Conservation (phyloP, 768 basidiomycete species). For the Filobasidium floriforme region DNA sequence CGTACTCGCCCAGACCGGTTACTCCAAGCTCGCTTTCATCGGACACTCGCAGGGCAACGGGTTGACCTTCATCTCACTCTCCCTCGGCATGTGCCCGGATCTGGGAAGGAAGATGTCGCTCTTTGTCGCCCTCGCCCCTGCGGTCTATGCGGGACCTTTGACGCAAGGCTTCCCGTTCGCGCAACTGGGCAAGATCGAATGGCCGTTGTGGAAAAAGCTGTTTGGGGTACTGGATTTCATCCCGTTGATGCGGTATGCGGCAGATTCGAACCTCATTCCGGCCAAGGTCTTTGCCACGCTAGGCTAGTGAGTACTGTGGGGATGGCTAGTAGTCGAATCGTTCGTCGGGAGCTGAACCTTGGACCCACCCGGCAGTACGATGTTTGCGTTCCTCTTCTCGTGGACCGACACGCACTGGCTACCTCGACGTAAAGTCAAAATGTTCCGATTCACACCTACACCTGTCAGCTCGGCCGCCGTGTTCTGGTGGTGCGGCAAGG, state of each 20-base stretch:
- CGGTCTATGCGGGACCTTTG: conserved; percentile 51
- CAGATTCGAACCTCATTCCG: conserved; percentile 47
- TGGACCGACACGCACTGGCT: conserved; percentile 55
- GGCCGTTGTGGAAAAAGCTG: conserved; percentile 49
- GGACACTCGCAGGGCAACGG: conserved; percentile 54
- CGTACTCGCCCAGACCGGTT: conserved; percentile 48
- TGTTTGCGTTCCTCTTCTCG: conserved; percentile 50
- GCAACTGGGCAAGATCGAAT: conserved; percentile 48
- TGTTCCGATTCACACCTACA: conserved; percentile 52
- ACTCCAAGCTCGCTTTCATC: conserved; percentile 52
- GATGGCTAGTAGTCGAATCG: not conserved
- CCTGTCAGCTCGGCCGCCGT: conserved; percentile 48
- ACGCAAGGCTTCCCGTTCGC: conserved; percentile 51
- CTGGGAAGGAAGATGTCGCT: conserved; percentile 48
- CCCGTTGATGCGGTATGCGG: conserved; percentile 51
- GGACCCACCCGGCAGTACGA: conserved; percentile 31
- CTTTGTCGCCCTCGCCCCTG: conserved; percentile 52
- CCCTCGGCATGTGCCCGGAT: conserved; percentile 50
- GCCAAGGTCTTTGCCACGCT: conserved; percentile 47
- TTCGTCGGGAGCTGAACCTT: not conserved
- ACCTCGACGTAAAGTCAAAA: conserved; percentile 49
- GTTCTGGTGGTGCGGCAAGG: conserved; percentile 51
- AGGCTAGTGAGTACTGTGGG: conserved; percentile 40
- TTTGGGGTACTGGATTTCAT: conserved; percentile 54
- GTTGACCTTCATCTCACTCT: conserved; percentile 50